A percentile compares a stretch with the other conserved stretches of the same genome.
Evolutionary conservation across 352 stramenopile genomes (phyloP).

Genomic region (Globisporangium ultimum): DNA sequence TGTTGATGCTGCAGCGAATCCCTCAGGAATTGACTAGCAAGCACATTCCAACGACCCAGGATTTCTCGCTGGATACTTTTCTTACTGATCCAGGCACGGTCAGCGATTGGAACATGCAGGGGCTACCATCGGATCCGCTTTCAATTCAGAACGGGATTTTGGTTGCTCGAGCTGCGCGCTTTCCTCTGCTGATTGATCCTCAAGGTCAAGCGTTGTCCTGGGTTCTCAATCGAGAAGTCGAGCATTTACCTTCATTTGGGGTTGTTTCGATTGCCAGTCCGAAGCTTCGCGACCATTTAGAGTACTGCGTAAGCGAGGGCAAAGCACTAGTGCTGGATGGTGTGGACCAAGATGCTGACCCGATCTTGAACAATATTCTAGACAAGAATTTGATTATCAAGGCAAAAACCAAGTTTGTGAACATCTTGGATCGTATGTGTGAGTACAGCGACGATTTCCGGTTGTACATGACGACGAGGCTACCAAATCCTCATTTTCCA

Average conservation of each 20-base stretch:
- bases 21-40: slow-evolving; percentile 57
- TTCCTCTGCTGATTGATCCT: slow-evolving; percentile 87
- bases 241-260: slow-evolving; percentile 54
- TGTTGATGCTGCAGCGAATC: slow-evolving; percentile 59
- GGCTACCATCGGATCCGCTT: slow-evolving; percentile 81
- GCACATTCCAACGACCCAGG: slow-evolving; percentile 63
- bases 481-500: slow-evolving; percentile 67
- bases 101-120: slow-evolving; percentile 88
- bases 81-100: slow-evolving; percentile 74
- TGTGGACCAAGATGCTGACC: slow-evolving; percentile 65
- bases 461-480: slow-evolving; percentile 63
- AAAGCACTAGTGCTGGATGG: slow-evolving; percentile 82
- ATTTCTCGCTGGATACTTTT: slow-evolving; percentile 69
- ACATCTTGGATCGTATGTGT: slow-evolving; percentile 62
- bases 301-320: slow-evolving; percentile 86
- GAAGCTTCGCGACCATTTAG: slow-evolving; percentile 82
- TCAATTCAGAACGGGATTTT: slow-evolving; percentile 92
- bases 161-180: slow-evolving; percentile 71
- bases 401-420: slow-evolving; percentile 65
- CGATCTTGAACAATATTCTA: slow-evolving; percentile 55
- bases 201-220: slow-evolving; percentile 89
- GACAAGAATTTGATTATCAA: slow-evolving; percentile 63
- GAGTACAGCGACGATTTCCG: slow-evolving; percentile 67
- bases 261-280: slow-evolving; percentile 54
- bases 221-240: slow-evolving; percentile 72